A percentile compares a stretch with the other conserved stretches of the same genome.
Conservation (phyloP, 2,329 filamentous ascomycete species). For the Penicillium nordicum region DNA sequence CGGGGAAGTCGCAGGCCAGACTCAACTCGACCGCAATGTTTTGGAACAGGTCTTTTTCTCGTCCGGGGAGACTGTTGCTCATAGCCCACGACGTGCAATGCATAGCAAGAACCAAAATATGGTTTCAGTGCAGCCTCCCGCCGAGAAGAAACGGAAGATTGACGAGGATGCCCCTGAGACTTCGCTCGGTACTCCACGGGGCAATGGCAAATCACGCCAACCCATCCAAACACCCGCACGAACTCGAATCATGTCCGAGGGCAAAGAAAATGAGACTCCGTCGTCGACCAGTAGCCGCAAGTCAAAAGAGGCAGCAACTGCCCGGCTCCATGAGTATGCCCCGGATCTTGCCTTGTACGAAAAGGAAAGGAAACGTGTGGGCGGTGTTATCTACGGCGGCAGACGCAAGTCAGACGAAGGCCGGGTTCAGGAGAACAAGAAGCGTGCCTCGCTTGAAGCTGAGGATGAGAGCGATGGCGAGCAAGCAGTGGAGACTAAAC, state of each 20-base stretch:
- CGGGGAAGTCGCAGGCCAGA: conserved; percentile 88
- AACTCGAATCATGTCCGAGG: conserved; percentile 52
- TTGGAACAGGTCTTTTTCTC: conserved; percentile 67
- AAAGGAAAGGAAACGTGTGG: conserved; percentile 83
- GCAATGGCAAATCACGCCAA: conserved; percentile 29
- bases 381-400: conserved; percentile 61
- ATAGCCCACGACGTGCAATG: conserved; percentile 30
- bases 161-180: conserved; percentile 17
- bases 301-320: conserved; percentile 81
- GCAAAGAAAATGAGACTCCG: conserved; percentile 82
- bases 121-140: conserved; percentile 22
- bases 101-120: conserved; percentile 37
- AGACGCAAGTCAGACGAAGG: conserved; percentile 46
- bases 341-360: conserved; percentile 87
- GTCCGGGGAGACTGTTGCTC: conserved; percentile 23
- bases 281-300: conserved; percentile 73
- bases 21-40: conserved; percentile 69
- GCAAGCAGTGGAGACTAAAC: conserved; percentile 60
- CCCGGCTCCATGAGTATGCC: conserved; percentile 70
- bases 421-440: conserved; percentile 37
- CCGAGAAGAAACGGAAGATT: conserved; percentile 19
- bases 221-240: conserved; percentile 52
- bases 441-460: conserved; percentile 46
- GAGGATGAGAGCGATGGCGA: conserved; percentile 50
- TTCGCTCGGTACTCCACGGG: conserved; percentile 26